Evolutionary conservation across 2,329 filamentous ascomycete species (phyloP).

Genomic region (Escovopsis weberi): DNA sequence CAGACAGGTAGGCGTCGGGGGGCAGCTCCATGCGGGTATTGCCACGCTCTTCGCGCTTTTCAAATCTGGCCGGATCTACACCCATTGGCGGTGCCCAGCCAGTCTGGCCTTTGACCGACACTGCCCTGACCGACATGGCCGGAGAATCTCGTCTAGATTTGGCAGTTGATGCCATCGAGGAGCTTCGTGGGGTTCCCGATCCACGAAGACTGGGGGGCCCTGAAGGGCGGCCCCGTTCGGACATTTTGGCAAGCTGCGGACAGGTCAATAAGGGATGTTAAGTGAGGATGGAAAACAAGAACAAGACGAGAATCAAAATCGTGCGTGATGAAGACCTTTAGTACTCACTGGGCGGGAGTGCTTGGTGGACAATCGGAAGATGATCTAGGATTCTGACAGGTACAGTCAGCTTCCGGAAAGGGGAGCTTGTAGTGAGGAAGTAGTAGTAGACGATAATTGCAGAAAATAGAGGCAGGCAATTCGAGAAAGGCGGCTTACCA

Average conservation of each 20-base stretch:
- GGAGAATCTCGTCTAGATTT: slow-evolving; percentile 8
- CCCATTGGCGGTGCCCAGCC: slow-evolving; percentile 21
- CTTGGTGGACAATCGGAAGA: no score
- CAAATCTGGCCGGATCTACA: slow-evolving; percentile 28
- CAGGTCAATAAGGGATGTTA: neutral
- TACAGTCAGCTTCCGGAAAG: neutral
- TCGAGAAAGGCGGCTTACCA: no score
- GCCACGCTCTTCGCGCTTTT: slow-evolving; percentile 9
- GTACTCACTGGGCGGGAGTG: no score
- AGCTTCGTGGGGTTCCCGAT: neutral
- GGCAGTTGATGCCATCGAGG: neutral
- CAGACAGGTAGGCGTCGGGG: slow-evolving; percentile 36
- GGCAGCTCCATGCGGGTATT: slow-evolving; percentile 42
- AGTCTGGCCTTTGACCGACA: slow-evolving; percentile 2
- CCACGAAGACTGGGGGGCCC: slow-evolving; percentile 5
- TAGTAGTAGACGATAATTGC: neutral
- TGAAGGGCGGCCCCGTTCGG: slow-evolving; percentile 18
- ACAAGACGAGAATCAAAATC: neutral
- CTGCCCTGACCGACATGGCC: neutral
- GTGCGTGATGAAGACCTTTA: no score
- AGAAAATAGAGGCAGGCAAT: no score
- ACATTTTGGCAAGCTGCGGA: slow-evolving; percentile 13
- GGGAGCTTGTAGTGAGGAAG: neutral
- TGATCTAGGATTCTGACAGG: no score
- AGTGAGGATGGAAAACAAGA: neutral